These are phyloP conservation scores for Solanum lignicaule DNA, from an alignment of 257 asterid species.

Conservation along the genomic window DNA sequence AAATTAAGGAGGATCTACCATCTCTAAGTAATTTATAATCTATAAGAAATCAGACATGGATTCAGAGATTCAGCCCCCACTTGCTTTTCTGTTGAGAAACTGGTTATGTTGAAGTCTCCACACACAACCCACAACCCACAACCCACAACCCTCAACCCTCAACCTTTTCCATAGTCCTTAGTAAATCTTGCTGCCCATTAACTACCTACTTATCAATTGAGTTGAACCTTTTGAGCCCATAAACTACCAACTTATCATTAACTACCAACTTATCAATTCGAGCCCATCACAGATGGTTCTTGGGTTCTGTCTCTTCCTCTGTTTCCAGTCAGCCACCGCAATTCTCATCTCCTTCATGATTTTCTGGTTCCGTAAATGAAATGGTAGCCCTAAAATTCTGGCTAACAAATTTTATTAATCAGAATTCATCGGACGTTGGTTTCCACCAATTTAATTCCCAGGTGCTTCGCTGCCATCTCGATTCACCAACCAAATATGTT, in stretches of 20 bases:
- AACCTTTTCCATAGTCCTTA: too few species aligned
- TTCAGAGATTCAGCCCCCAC: not conserved
- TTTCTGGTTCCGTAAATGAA: not conserved
- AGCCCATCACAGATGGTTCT: not conserved
- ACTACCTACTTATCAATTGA: not conserved
- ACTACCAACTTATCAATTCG: not conserved
- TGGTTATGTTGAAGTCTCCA: not conserved
- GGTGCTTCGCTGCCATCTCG: not conserved
- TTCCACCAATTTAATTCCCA: not conserved
- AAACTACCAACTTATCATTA: not conserved
- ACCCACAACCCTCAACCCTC: not conserved
- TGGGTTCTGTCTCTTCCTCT: not conserved
- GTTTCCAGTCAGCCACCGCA: not conserved
- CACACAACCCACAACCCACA: not conserved
- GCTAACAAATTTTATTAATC: not conserved
- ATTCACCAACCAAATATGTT: not conserved
- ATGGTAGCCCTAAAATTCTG: not conserved
- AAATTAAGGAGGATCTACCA: not conserved
- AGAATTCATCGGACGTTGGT: not conserved
- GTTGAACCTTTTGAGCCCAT: not conserved
- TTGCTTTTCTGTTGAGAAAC: not conserved
- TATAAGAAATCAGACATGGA: not conserved
- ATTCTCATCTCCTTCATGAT: not conserved
- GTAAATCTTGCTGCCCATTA: not conserved
- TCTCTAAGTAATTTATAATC: not conserved